Evolutionary conservation across 495 filamentous ascomycete species (phyloP), one percentile per base, ranked within the genome.

Genomic region (Astrothelium subdiscretum): DNA sequence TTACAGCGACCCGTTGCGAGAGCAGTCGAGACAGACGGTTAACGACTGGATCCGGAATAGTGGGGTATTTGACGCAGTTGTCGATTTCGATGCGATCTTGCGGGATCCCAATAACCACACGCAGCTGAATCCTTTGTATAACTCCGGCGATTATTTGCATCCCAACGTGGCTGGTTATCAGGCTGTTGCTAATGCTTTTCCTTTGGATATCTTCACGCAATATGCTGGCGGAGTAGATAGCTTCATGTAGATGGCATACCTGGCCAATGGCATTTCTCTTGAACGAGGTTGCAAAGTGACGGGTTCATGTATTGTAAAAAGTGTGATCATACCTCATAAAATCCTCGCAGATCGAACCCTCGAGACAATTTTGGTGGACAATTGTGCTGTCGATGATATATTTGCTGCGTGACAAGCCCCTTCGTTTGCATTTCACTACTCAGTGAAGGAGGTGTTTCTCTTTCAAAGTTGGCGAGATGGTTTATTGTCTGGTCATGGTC

Each of bases 71-170:
- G 84, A 86, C 68, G 77, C 72, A 0, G 77, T 85, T 3, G 70
- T 89, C 44, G 87, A 90, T 68, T 89, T 90, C 65, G 81, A 83
- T 65, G 72, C 66, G 51, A 71, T 83, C 26, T 57, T 89, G 54
- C 75, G 80, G 29, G 80, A 88, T 70, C 75, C 77, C 13, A 65
- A 70, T 1, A 73, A 77, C 31, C 67, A 71, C 29, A 73, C 71
- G 60, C 62, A 73, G 65, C 64, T 89, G 64, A 73, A 72, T 42
- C 66, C 54, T 20, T 64, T 78, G 68, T 87, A 77, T 69, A 81
- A 90, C 63, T 81, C 84, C 2, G 87, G 87, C 0, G 87, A 89
- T 73, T 82, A 83, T 68, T 70, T 91, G 67, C 87, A 91, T 76
- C 85, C 85, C 0, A 89, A 85, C 73, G 79, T 76, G n/a, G 76